Evolutionary conservation across 1,284 basidiomycete species (phyloP).

Genomic region (Malassezia brasiliensis): DNA sequence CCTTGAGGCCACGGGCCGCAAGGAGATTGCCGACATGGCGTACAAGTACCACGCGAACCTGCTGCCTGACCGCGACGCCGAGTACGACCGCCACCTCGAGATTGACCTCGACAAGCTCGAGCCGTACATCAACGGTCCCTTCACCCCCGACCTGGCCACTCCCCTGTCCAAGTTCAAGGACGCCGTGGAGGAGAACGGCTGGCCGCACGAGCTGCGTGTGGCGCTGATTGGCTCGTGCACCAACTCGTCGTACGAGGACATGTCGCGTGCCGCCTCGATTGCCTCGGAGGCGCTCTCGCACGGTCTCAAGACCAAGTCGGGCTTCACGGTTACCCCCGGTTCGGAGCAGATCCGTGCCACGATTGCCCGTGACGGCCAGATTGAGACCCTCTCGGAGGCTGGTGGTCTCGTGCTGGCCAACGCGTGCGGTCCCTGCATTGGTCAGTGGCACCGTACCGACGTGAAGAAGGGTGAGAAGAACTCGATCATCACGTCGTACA

Average conservation of each 20-base stretch:
- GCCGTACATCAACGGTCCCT: conserved; percentile 95
- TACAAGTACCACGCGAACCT: conserved; percentile 84
- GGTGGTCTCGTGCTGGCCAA: conserved; percentile 94
- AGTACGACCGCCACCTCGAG: conserved; percentile 89
- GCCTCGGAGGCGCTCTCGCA: conserved; percentile 76
- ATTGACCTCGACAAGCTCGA: conserved; percentile 95
- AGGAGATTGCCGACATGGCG: conserved; percentile 80
- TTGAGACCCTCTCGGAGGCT: conserved; percentile 71
- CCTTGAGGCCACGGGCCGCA: conserved; percentile 82
- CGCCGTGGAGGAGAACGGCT: conserved; percentile 87
- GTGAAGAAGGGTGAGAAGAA: conserved; percentile 93
- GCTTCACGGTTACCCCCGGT: conserved; percentile 95
- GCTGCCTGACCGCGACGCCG: conserved; percentile 72
- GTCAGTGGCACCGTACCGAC: conserved; percentile 95
- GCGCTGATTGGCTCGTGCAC: conserved; percentile 98
- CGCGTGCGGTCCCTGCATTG: conserved; percentile 97
- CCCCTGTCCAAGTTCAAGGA: conserved; percentile 81
- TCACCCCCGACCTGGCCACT: conserved; percentile 56
- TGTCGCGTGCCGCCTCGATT: conserved; percentile 92
- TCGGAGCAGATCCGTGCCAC: conserved; percentile 97
- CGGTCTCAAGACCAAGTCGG: conserved; percentile 79
- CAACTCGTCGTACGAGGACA: conserved; percentile 99
- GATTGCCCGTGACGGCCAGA: conserved; percentile 89
- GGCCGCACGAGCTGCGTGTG: conserved; percentile 94
- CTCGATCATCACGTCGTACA: conserved; percentile 91